A percentile compares a stretch with the other conserved stretches of the same genome.
These are phyloP conservation scores for Acanthamoeba royreba DNA, from an alignment of 208 protist species.

Conservation along the genomic window DNA sequence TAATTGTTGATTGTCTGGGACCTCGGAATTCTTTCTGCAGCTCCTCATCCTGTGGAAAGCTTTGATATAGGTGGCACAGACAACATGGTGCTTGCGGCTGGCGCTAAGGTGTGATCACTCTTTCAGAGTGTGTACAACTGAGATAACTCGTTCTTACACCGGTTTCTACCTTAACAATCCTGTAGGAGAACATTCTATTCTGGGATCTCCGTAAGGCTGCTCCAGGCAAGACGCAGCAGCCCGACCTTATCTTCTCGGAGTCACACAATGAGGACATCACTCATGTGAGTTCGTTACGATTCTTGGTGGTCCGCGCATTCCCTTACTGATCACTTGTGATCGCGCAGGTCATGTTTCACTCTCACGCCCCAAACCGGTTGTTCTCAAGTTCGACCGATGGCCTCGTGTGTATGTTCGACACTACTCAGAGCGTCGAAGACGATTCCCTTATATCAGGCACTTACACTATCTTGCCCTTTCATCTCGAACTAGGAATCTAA, in stretches of 20 bases:
- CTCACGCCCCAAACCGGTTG: not conserved
- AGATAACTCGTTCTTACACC: too few relatives aligned
- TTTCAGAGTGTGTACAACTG: too few relatives aligned
- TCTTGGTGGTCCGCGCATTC: not conserved
- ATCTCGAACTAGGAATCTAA: not conserved
- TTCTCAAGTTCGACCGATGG: conserved; percentile 3
- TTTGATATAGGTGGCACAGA: not conserved
- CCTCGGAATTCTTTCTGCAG: not conserved
- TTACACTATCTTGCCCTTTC: not conserved
- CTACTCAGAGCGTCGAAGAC: not conserved
- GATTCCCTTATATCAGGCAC: not conserved
- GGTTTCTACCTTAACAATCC: too few relatives aligned
- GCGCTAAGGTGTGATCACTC: too few relatives aligned
- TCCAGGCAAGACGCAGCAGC: not conserved
- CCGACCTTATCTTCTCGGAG: not conserved
- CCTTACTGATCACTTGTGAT: too few relatives aligned
- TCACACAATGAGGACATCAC: conserved; percentile 5
- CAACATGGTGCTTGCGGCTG: not conserved
- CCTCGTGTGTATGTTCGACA: not conserved
- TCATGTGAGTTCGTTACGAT: not conserved
- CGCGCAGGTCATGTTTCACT: not conserved
- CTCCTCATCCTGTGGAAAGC: not conserved
- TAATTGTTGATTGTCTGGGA: too few relatives aligned
- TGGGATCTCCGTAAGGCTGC: not conserved
- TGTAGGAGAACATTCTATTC: conserved; percentile 20